Percentiles rank a stretch among this genome's conserved stretches.
These are phyloP conservation scores for Diplodia sapinea DNA, from an alignment of 2,329 filamentous ascomycete genomes.

Conservation along the genomic window DNA sequence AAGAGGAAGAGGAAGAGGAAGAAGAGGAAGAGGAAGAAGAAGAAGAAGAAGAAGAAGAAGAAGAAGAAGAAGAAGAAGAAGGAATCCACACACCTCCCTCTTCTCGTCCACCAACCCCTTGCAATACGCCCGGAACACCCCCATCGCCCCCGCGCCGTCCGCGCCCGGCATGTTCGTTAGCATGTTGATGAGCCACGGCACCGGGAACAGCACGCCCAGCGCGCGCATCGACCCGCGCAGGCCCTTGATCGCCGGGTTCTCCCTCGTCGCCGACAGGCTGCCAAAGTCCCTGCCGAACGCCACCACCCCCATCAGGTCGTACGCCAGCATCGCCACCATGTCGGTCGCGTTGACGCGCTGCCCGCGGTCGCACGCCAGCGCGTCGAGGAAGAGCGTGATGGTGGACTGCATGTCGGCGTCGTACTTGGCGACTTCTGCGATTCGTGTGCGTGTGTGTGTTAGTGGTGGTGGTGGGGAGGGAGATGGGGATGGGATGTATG, in stretches of 20 bases:
- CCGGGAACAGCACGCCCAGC: slow-evolving; percentile 6
- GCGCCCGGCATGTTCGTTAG: slow-evolving; percentile 1
- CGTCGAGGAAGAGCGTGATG: slow-evolving; percentile 17
- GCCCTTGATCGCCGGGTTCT: neutral
- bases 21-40: too few species aligned
- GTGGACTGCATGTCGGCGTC: neutral
- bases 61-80: too few species aligned
- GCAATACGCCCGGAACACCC: neutral
- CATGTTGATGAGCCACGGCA: slow-evolving; percentile 22
- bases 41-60: too few species aligned
- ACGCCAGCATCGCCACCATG: slow-evolving; percentile 49
- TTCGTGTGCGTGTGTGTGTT: neutral
- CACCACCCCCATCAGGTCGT: slow-evolving; percentile 60
- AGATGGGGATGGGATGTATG: too few species aligned
- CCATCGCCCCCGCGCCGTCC: neutral
- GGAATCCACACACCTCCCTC: neutral
- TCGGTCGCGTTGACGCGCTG: slow-evolving; percentile 20
- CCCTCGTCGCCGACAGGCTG: neutral
- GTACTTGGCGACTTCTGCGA: slow-evolving; percentile 9
- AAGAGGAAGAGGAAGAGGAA: too few species aligned
- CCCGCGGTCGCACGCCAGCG: neutral
- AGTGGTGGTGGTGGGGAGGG: too few species aligned
- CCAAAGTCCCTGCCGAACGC: slow-evolving; percentile 54
- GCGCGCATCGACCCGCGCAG: neutral
- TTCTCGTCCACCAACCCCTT: slow-evolving; percentile 2